Evolutionary conservation across 768 basidiomycete genomes (phyloP), one percentile per base, ranked within the genome.

Genomic region (Infundibulicybe gibba): DNA sequence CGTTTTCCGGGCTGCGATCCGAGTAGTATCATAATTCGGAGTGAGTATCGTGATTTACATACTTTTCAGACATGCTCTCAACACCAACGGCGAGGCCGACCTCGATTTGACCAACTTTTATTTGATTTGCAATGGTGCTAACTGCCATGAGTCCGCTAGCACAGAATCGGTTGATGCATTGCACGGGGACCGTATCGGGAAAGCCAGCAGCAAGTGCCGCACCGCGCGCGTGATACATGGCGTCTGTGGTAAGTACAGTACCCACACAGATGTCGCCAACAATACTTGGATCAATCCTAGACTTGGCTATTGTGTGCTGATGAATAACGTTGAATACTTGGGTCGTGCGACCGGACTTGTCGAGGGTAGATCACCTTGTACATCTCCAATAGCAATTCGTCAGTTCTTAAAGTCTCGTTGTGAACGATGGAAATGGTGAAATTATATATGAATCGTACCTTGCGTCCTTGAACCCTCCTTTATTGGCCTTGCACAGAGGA

Each of bases 1-100:
- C 83, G 2, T 69, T 69, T 59, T 88, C 87, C 1, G 83, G 80
- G 58, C 86, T 88, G 64, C 72, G 89, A 30, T 86, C 86, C 58
- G 77, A 75, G 1, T 77, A 75, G 1, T 87, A 87, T 87, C 94
- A 97, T 97, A 49, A 42, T 60, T 43, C 56, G 55, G 33, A 33
- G 48, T 41, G 39, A 42, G 34, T 43, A 25, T 45, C 37, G 37
- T 44, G 16, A 30, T 16, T 38, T 9, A 61, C 78, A 49, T 61
- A 87, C 79, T 85, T 85, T 58, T 79, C 66, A 11, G 84, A 84
- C 92, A 95, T 92, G 64, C 81, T 87, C 64, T 94, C 91, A 14
- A 87, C 76, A n/a, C 90, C 93, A 41, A 90, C 62, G 25, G 87
- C 87, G n/a, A 92, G 70, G 2, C 90, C 90, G 44, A 91, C 71